Conservation (phyloP, 73 alveolate species). For the Effrenium voratum region DNA sequence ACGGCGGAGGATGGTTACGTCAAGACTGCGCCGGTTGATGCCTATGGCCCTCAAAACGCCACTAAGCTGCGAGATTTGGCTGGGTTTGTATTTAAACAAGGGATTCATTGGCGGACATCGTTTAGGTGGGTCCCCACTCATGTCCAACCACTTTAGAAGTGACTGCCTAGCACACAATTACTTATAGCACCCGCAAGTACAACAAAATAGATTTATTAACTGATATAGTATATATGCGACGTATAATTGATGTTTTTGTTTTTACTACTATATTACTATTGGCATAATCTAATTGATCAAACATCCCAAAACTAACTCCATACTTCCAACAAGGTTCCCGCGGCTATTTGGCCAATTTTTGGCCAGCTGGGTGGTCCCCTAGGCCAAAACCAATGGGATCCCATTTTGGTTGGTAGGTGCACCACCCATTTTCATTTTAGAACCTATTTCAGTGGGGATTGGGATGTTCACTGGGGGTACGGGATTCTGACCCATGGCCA, state of each 20-base stretch:
- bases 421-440: neutral
- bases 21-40: slow-evolving; percentile 84
- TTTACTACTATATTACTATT: too few relatives aligned
- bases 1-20: slow-evolving; percentile 72
- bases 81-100: neutral
- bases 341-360: neutral
- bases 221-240: too few relatives aligned
- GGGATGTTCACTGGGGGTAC: neutral
- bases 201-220: too few relatives aligned
- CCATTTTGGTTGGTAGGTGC: neutral
- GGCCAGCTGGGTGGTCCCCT: neutral
- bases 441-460: neutral
- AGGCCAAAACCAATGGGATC: neutral
- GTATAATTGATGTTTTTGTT: too few relatives aligned
- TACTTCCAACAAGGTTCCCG: neutral
- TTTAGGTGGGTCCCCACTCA: neutral
- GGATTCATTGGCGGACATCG: neutral
- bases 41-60: slow-evolving; percentile 68
- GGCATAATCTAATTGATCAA: too few relatives aligned
- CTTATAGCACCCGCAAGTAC: too few relatives aligned
- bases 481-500: neutral
- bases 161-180: too few relatives aligned
- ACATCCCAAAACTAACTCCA: too few relatives aligned
- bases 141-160: too few relatives aligned
- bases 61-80: neutral